A percentile compares a stretch with the other conserved stretches of the same genome.
phyloP scores from a whole-genome alignment of 2,329 filamentous ascomycete species.

The Ophiostoma montium region DNA sequence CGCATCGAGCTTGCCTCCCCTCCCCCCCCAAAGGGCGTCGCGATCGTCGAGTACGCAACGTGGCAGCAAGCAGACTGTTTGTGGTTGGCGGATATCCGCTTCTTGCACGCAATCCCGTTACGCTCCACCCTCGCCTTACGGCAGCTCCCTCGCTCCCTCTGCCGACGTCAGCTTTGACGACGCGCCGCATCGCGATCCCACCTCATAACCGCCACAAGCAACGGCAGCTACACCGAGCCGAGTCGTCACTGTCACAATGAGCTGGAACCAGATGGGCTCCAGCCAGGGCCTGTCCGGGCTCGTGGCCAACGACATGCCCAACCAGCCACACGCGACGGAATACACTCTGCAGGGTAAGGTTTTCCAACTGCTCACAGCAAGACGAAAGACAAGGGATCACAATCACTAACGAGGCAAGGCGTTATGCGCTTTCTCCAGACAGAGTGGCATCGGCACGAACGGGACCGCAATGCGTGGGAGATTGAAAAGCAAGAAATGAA shows the following conservation, averaged over 20 bases:
- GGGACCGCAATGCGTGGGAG: slow-evolving; percentile 96
- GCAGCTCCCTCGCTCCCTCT: too few relatives aligned
- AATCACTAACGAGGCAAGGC: slow-evolving; percentile 38
- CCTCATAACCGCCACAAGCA: neutral
- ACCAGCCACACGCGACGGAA: slow-evolving; percentile 44
- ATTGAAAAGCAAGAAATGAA: slow-evolving; percentile 99
- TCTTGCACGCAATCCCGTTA: too few relatives aligned
- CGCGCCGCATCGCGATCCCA: neutral
- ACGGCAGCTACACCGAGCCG: neutral
- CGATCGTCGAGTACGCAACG: too few relatives aligned
- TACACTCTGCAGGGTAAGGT: slow-evolving; percentile 42
- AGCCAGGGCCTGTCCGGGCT: slow-evolving; percentile 23
- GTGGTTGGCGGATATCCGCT: too few relatives aligned
- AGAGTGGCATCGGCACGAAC: slow-evolving; percentile 97
- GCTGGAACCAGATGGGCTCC: slow-evolving; percentile 24
- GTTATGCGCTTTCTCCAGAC: slow-evolving; percentile 99
- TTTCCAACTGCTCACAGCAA: neutral
- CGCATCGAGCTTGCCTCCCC: too few relatives aligned
- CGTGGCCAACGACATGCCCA: slow-evolving; percentile 32
- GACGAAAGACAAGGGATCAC: neutral
- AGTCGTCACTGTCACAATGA: slow-evolving; percentile 5
- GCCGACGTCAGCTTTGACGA: too few relatives aligned
- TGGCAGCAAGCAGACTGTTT: too few relatives aligned
- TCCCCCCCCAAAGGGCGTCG: too few relatives aligned
- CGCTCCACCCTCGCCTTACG: too few relatives aligned